Conservation (phyloP, 352 stramenopile species). For the Globisporangium sylvaticum region DNA sequence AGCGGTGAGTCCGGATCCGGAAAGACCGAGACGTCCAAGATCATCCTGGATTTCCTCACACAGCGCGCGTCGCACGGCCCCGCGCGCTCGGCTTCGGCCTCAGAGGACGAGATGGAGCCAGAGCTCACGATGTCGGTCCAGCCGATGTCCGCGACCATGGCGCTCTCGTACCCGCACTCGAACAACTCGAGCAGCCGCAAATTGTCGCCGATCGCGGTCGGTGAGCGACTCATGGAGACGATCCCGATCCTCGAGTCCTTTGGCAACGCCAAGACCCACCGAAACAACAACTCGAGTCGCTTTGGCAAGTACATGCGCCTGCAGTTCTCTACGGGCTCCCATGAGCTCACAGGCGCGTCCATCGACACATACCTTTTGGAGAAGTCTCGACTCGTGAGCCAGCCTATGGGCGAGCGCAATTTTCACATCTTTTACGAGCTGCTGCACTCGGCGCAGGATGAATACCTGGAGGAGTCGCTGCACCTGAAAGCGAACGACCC, state of each 20-base stretch:
- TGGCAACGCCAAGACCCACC: constrained; percentile 85
- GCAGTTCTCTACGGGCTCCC: constrained; percentile 61
- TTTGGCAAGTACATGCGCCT: constrained; percentile 92
- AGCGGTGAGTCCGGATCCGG: constrained; percentile 91
- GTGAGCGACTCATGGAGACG: constrained; percentile 80
- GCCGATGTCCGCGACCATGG: constrained; percentile 42
- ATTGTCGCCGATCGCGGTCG: constrained; percentile 62
- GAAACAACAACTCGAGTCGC: constrained; percentile 90
- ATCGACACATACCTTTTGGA: constrained; percentile 84
- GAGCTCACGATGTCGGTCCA: constrained; percentile 50
- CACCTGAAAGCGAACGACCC: constrained; percentile 54
- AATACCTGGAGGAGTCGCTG: constrained; percentile 43
- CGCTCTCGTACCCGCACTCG: constrained; percentile 73
- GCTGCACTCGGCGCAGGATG: constrained; percentile 50
- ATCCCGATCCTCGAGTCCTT: constrained; percentile 92
- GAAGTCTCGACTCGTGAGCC: constrained; percentile 79
- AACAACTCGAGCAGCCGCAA: constrained; percentile 42
- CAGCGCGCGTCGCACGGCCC: constrained; percentile 57
- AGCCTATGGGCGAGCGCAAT: constrained; percentile 75
- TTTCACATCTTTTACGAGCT: constrained; percentile 88
- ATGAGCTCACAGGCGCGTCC: constrained; percentile 74
- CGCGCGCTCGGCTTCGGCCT: constrained; percentile 37
- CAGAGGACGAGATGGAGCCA: constrained; percentile 56
- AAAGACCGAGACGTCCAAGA: constrained; percentile 96
- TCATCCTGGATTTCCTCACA: constrained; percentile 85